These are phyloP conservation scores for Venturia effusa DNA, from an alignment of 2,329 filamentous ascomycete genomes.

Conservation along the genomic window DNA sequence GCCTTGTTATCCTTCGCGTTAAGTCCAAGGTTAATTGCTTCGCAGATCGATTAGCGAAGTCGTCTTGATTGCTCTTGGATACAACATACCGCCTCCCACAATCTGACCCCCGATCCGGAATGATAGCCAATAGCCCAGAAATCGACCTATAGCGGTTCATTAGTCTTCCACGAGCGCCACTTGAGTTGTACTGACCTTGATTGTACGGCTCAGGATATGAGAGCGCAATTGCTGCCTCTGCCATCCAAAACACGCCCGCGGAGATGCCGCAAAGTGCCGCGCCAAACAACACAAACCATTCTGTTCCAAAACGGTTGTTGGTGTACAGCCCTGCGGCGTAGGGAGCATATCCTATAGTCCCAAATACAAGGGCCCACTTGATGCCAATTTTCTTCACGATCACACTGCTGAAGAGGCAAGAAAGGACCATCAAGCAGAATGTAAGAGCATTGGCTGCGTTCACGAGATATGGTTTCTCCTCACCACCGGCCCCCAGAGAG, in stretches of 20 bases:
- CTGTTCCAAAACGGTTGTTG: conserved; percentile 58
- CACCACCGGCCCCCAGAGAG: conserved; percentile 58
- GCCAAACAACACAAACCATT: conserved; percentile 60
- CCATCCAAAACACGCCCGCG: conserved; percentile 66
- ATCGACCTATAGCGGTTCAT: conserved; percentile 11
- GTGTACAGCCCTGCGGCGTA: conserved; percentile 62
- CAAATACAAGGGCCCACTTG: conserved; percentile 59
- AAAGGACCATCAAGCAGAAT: conserved; percentile 62
- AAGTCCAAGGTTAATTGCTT: conserved; percentile 56
- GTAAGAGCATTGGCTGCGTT: conserved; percentile 62
- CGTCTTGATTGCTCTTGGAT: not conserved
- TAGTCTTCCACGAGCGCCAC: not conserved
- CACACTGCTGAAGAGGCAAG: conserved; percentile 54
- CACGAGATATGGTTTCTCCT: conserved; percentile 53
- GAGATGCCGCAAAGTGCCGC: conserved; percentile 59
- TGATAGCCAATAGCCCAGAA: conserved; percentile 56
- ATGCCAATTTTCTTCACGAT: conserved; percentile 60
- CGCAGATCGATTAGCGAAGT: not conserved
- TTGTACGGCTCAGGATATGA: conserved; percentile 62
- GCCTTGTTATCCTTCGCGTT: conserved; percentile 47
- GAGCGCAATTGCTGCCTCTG: conserved; percentile 62
- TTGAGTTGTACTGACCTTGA: conserved; percentile 33
- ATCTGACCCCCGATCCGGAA: conserved; percentile 55
- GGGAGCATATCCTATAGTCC: conserved; percentile 61
- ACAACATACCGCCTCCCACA: conserved; percentile 41